These are phyloP conservation scores for Acer yangbiense DNA, from an alignment of 345 rosid genomes.

Conservation along the genomic window DNA sequence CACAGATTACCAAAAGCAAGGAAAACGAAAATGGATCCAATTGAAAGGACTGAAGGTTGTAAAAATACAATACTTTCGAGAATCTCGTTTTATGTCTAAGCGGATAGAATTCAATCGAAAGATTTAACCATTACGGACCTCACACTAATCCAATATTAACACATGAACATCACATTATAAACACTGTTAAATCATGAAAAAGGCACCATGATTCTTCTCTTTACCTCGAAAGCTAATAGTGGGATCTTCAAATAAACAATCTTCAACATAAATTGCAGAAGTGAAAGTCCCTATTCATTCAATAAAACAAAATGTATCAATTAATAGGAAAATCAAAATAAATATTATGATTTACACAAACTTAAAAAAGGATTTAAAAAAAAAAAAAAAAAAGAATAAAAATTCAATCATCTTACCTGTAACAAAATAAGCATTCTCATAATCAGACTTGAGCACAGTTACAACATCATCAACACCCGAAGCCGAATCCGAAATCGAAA, in stretches of 20 bases:
- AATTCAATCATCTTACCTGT: constrained; percentile 47
- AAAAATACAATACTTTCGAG: too few species aligned
- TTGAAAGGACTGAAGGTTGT: too few species aligned
- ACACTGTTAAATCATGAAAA: not conserved
- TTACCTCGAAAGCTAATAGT: constrained; percentile 84
- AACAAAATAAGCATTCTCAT: constrained; percentile 79
- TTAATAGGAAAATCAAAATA: not conserved
- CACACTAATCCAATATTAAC: not conserved
- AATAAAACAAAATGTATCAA: constrained; percentile 9
- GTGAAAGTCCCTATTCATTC: constrained; percentile 63
- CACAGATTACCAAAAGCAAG: not conserved
- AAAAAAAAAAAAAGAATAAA: too few species aligned
- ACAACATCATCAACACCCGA: constrained; percentile 58
- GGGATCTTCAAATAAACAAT: constrained; percentile 88
- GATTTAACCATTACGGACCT: too few species aligned
- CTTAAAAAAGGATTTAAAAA: not conserved
- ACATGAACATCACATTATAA: not conserved
- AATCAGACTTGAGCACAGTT: constrained; percentile 58
- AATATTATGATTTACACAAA: not conserved
- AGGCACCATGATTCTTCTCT: not conserved
- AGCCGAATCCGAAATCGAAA: constrained; percentile 41
- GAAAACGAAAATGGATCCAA: not conserved
- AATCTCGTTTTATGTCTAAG: too few species aligned
- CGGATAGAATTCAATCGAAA: too few species aligned
- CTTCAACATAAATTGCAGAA: constrained; percentile 58